These are phyloP conservation scores for Myxozyma sirexii DNA, from an alignment of 805 yeast species.

Conservation along the genomic window DNA sequence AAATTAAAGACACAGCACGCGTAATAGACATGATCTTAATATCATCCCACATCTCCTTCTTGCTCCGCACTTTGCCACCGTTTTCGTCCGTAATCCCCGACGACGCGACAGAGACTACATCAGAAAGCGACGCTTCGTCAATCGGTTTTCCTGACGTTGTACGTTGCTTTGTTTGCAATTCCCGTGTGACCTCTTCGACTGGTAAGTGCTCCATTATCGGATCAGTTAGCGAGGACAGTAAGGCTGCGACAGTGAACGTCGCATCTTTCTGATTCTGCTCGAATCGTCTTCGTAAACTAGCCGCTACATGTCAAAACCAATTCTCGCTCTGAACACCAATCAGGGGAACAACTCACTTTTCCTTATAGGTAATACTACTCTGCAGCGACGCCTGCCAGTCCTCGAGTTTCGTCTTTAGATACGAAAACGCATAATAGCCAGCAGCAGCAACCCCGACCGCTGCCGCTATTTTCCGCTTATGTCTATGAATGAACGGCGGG, in stretches of 20 bases:
- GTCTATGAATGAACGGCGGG: slow-evolving; percentile 26
- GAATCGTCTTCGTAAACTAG: slow-evolving; percentile 71
- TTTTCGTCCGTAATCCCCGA: slow-evolving; percentile 27
- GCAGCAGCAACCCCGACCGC: slow-evolving; percentile 24
- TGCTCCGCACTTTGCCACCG: slow-evolving; percentile 44
- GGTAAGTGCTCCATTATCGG: slow-evolving; percentile 65
- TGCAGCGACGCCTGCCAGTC: slow-evolving; percentile 29
- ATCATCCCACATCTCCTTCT: slow-evolving; percentile 80
- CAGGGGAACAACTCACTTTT: slow-evolving; percentile 19
- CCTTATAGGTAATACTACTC: slow-evolving; percentile 11
- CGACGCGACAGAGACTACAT: slow-evolving; percentile 21
- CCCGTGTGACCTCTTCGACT: slow-evolving; percentile 67
- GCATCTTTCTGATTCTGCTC: slow-evolving; percentile 93
- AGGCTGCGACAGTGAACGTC: slow-evolving; percentile 75
- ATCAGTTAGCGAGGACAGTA: slow-evolving; percentile 72
- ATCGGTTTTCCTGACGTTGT: background rate
- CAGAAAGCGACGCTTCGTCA: slow-evolving; percentile 1
- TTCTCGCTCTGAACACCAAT: too few species aligned
- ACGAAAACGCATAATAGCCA: slow-evolving; percentile 18
- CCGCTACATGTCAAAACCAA: too few species aligned
- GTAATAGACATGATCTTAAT: slow-evolving; percentile 74
- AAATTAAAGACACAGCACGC: slow-evolving; percentile 69
- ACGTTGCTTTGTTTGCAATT: slow-evolving; percentile 2
- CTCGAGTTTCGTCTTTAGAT: slow-evolving; percentile 8
- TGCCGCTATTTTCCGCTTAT: slow-evolving; percentile 23